A percentile compares a stretch with the other conserved stretches of the same genome.
phyloP scores from a whole-genome alignment of 2,329 filamentous ascomycete genomes.

The Pseudogymnoascus sp. region DNA sequence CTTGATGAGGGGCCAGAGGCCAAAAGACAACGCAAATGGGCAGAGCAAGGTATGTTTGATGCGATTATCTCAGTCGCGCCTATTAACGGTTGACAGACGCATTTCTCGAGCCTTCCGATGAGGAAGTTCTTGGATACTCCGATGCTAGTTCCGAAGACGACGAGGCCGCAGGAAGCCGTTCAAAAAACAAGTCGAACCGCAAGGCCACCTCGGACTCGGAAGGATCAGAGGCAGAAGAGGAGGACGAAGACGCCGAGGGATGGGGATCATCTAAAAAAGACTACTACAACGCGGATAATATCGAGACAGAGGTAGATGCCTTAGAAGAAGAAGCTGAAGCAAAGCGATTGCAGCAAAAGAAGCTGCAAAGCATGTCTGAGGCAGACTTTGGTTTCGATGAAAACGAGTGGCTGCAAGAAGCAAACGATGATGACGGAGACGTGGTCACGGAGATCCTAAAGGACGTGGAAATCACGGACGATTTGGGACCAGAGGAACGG shows the following conservation, averaged over 20 bases:
- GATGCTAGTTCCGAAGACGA: slow-evolving; percentile 35
- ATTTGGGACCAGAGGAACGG: slow-evolving; percentile 67
- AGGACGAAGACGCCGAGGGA: slow-evolving; percentile 53
- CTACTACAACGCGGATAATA: slow-evolving; percentile 81
- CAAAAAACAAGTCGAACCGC: slow-evolving; percentile 44
- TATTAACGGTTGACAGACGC: slow-evolving; percentile 32
- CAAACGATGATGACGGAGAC: slow-evolving; percentile 42
- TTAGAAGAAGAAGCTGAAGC: slow-evolving; percentile 90
- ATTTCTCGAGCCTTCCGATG: slow-evolving; percentile 51
- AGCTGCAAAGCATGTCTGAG: slow-evolving; percentile 77
- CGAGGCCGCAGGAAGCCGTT: slow-evolving; percentile 24
- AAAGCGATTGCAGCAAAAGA: slow-evolving; percentile 80
- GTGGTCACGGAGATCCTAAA: slow-evolving; percentile 82
- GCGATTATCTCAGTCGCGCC: slow-evolving; percentile 12
- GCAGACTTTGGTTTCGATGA: slow-evolving; percentile 92
- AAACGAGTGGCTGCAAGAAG: slow-evolving; percentile 65
- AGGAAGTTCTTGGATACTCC: slow-evolving; percentile 48
- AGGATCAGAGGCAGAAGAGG: slow-evolving; percentile 47
- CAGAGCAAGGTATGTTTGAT: slow-evolving; percentile 50
- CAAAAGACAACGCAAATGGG: slow-evolving; percentile 63
- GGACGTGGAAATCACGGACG: slow-evolving; percentile 69
- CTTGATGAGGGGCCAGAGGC: slow-evolving; percentile 72
- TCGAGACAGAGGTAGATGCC: slow-evolving; percentile 59
- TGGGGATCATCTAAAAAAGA: slow-evolving; percentile 86
- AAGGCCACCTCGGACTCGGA: slow-evolving; percentile 45